Base-by-base conservation (phyloP, 306 rosid species). In the Phaseolus lunatus region DNA sequence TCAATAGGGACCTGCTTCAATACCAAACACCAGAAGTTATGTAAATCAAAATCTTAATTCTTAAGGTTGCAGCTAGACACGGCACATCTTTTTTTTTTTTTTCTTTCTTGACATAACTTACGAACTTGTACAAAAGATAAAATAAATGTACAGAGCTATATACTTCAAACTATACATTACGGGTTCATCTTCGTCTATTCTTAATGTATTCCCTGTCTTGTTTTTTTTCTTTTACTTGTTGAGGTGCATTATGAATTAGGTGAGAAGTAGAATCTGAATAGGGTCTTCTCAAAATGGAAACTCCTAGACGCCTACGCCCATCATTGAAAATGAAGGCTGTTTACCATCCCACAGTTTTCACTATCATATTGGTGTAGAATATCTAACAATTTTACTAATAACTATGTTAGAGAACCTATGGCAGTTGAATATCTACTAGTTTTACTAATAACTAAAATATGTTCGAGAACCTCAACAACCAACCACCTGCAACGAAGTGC, bases 1-100 rank as follows among this genome's bases (percentile, higher is more conserved):
- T 31, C 63, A 23, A 75, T n/a, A 3, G 66, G 48, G 27, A 13
- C 57, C 19, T 66, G 75, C 75, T 80, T 29, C 23, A 27, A 20
- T 31, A 70, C 58, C 45, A 24, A 18, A 64, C 64, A 57, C 63
- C 45, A 62, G 5, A 26, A 41, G 48, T 29, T 75, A 58, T 61
- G 53, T 19, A 53, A 5, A 43, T 70, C 74, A 76, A 56, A 54
- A 29, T 77, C 49, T 58, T 57, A 57, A 57, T 57, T 5, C 64
- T 63, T 54, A 14, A 26, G 68, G 62, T 62, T 61, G 68, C 10
- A 75, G 39, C 33, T 15, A 24, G 73, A 81, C 68, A 61, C 16
- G 4, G 62, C 23, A 47, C 23, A 33, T 44, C 3, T 35, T 35
- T n/a, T 5, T 35, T 16, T n/a, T 16, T 16, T 2, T 9, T n/a